A percentile compares a stretch with the other conserved stretches of the same genome.
phyloP scores from a whole-genome alignment of 2,329 filamentous ascomycete genomes.

The Calonectria pteridis region DNA sequence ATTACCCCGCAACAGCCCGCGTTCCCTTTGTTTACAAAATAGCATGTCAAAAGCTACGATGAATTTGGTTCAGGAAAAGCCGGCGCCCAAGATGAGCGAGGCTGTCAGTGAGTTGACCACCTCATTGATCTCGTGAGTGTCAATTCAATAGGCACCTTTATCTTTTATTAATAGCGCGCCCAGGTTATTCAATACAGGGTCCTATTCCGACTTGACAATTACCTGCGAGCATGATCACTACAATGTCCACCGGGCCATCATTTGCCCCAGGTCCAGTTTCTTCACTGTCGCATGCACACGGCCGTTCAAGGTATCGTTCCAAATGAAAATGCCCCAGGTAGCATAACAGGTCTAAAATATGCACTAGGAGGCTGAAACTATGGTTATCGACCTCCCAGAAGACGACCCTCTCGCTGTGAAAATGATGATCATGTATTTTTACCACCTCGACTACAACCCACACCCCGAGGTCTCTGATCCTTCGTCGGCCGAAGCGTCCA shows the following conservation, averaged over 20 bases:
- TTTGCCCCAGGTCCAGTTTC: background rate
- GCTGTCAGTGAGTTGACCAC: background rate
- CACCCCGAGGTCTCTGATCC: background rate
- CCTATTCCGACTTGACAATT: background rate
- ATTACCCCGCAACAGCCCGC: background rate
- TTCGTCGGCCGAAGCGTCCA: background rate
- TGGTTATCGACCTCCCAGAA: background rate
- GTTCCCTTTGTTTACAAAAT: background rate
- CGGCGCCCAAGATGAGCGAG: background rate
- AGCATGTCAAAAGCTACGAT: background rate
- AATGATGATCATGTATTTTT: conserved; percentile 1
- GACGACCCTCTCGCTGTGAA: background rate
- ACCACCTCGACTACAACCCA: background rate
- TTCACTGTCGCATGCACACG: background rate
- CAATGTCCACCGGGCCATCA: background rate
- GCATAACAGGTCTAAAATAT: background rate
- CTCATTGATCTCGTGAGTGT: background rate
- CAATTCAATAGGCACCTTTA: background rate
- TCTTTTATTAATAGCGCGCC: background rate
- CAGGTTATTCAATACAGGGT: background rate
- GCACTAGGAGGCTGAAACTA: background rate
- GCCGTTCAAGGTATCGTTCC: background rate
- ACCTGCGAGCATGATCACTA: background rate
- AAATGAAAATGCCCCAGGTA: background rate
- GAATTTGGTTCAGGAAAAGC: background rate